Conservation (phyloP, 129 eudicot species). For the Sambucus nigra region DNA sequence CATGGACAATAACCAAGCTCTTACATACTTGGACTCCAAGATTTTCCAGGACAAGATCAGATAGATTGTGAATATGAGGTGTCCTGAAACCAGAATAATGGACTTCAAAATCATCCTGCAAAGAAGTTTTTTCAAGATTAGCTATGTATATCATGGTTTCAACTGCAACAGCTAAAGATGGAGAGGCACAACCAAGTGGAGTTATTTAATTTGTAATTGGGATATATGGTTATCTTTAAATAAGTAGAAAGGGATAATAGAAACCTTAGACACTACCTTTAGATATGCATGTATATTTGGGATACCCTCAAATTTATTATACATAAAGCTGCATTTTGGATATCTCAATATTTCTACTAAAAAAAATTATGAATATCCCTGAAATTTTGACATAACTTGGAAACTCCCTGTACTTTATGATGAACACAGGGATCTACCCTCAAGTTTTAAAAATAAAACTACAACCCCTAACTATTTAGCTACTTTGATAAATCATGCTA, state of each 20-base stretch:
- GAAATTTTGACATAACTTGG: too few species aligned
- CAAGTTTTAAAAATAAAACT: too few species aligned
- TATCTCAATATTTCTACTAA: too few species aligned
- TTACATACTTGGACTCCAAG: slow-evolving; percentile 60
- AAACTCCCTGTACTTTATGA: too few species aligned
- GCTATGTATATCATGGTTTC: background rate
- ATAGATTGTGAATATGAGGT: slow-evolving; percentile 75
- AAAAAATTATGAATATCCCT: too few species aligned
- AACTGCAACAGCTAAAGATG: background rate
- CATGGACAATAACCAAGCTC: slow-evolving; percentile 10
- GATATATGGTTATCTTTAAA: background rate
- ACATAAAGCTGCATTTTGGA: too few species aligned
- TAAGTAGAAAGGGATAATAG: background rate
- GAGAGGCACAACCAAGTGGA: background rate
- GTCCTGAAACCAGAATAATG: slow-evolving; percentile 90
- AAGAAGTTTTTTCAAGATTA: slow-evolving; percentile 11
- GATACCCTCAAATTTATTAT: too few species aligned
- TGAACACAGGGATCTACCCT: too few species aligned
- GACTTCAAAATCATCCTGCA: slow-evolving; percentile 72
- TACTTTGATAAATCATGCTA: too few species aligned
- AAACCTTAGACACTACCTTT: too few species aligned
- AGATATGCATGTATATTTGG: too few species aligned
- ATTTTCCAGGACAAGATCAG: slow-evolving; percentile 63
- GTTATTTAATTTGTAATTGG: background rate
- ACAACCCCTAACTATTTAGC: too few species aligned